These are phyloP conservation scores for Lophiotrema nucula DNA, from an alignment of 495 filamentous ascomycete genomes.

Conservation along the genomic window DNA sequence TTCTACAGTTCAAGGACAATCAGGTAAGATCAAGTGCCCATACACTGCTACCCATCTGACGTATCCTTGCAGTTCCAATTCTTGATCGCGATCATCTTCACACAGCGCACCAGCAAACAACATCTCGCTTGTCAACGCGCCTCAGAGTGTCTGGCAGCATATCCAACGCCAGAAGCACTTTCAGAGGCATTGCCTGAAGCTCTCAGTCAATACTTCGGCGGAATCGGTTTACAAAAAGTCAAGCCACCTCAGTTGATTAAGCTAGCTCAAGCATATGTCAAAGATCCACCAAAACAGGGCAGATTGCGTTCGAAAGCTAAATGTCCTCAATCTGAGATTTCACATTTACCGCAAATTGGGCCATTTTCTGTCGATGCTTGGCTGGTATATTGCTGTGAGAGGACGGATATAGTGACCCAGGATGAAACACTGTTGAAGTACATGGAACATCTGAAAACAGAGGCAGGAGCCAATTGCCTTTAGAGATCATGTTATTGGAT, in stretches of 20 bases:
- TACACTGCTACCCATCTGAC: too few relatives aligned
- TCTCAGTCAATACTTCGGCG: conserved; percentile 8
- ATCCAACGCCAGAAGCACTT: too few relatives aligned
- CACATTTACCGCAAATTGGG: conserved; percentile 9
- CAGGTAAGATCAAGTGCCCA: too few relatives aligned
- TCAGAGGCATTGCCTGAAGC: conserved; percentile 9
- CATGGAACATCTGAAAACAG: conserved; percentile 6
- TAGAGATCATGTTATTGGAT: conserved; percentile 3
- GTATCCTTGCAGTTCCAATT: too few relatives aligned
- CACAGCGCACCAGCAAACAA: too few relatives aligned
- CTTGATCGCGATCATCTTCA: too few relatives aligned
- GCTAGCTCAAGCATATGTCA: conserved; percentile 5
- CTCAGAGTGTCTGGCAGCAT: too few relatives aligned
- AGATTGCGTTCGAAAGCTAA: conserved; percentile 10
- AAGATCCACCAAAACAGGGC: conserved; percentile 10
- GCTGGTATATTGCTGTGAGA: conserved; percentile 4
- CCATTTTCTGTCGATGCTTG: neutral
- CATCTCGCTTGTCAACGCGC: too few relatives aligned
- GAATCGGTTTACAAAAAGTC: conserved; percentile 3
- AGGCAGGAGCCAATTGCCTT: conserved; percentile 7
- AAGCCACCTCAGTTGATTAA: conserved; percentile 11
- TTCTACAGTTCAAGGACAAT: too few relatives aligned
- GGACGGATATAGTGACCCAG: conserved; percentile 7
- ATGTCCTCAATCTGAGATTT: conserved; percentile 6
- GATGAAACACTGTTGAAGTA: conserved; percentile 7